Conservation (phyloP, 2,329 filamentous ascomycete species). For the Botrytis cinerea region DNA sequence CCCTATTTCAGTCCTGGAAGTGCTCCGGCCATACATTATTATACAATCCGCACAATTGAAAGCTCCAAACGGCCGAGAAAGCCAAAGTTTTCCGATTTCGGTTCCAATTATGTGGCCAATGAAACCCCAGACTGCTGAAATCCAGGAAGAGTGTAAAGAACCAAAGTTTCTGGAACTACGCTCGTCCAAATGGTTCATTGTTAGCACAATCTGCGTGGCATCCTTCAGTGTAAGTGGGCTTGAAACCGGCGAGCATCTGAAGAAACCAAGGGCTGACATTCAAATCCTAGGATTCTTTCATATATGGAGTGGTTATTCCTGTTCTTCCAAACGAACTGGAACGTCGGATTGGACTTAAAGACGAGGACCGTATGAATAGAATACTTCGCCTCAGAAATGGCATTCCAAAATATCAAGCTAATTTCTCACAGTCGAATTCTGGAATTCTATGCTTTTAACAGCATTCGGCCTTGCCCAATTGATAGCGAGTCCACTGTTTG, state of each 20-base stretch:
- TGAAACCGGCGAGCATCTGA: background rate
- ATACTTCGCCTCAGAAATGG: background rate
- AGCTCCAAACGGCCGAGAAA: background rate
- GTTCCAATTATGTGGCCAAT: slow-evolving; percentile 5
- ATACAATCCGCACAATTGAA: background rate
- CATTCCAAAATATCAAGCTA: background rate
- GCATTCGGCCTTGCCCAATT: slow-evolving; percentile 68
- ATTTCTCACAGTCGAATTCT: slow-evolving; percentile 58
- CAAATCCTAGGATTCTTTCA: slow-evolving; percentile 53
- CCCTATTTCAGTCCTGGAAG: background rate
- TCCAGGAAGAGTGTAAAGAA: background rate
- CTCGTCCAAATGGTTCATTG: slow-evolving; percentile 26
- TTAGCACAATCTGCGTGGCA: slow-evolving; percentile 26
- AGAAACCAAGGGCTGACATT: background rate
- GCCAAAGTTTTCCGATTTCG: background rate
- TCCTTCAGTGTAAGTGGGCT: slow-evolving; percentile 21
- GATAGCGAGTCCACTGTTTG: slow-evolving; percentile 46
- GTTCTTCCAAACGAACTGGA: slow-evolving; percentile 68
- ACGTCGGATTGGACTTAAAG: slow-evolving; percentile 52
- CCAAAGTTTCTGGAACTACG: slow-evolving; percentile 28
- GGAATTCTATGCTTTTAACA: slow-evolving; percentile 69
- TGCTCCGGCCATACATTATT: background rate
- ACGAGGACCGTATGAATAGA: slow-evolving; percentile 39
- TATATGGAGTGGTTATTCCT: slow-evolving; percentile 60
- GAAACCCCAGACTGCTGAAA: background rate